Base-by-base conservation (phyloP, 192 early-diverging fungal genomes). In the Rhizophagus prolifer region DNA sequence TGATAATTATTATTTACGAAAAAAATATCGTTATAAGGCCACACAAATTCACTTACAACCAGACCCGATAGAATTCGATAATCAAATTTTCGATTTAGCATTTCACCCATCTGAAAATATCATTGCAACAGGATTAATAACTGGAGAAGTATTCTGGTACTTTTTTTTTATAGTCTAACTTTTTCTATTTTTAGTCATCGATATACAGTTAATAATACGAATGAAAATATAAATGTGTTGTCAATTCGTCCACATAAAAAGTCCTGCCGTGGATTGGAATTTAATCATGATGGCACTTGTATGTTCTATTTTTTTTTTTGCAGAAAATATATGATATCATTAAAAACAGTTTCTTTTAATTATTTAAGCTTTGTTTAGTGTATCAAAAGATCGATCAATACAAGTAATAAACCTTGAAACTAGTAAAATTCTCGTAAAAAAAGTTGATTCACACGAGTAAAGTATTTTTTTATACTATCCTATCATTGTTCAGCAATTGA, bases 381-480 rank as follows among this genome's bases (percentile, higher is more conserved):
- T 89, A 36, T 97, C 96, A 10, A 91, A 90, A 76, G 98, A 99
- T 83, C 86, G 89, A 79, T 90, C 94, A 19, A 90, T 97, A 66
- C 90, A 92, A 73, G 85, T 92, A 31, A 74, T 96, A 69, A 92
- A 98, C 79, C 78, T 91, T 12, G 83, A 84, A 65, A 95, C 91
- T 0, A 93, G 95, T n/a, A 82, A 89, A 72, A 84, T 94, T 21
- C 82, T 88, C 16, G 77, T 90, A 68, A 90, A 89, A 76, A 90
- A 95, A 30, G 81, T 86, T 4, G 89, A 88, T 8, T 97, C 98
- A 3, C 98, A 99, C 81, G 90, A 90, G 93, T 96, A 90, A 70
- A 83, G 79, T 14, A 1, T 21, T 9, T 23, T 67, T 30, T n/a
- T 67, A 3, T 41, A 21, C 0, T 23, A 19, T 71, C 4, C 28